phyloP scores from a whole-genome alignment of 176 grass and related monocot genomes.

The Chrysopogon serrulatus region DNA sequence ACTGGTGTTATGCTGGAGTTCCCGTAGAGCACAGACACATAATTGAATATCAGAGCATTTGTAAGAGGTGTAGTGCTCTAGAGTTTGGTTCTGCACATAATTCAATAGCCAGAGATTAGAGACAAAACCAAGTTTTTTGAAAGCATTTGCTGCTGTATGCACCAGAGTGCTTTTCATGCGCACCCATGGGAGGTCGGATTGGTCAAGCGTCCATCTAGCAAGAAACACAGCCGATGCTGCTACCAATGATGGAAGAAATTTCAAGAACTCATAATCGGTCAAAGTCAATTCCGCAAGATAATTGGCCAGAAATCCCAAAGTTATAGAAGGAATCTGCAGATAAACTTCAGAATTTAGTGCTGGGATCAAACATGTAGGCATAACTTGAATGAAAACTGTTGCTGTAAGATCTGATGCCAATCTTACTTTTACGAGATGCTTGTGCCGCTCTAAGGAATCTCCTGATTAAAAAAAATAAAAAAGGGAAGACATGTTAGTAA shows the following conservation, averaged over 20 bases:
- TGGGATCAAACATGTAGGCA: not conserved
- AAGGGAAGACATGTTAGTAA: not conserved
- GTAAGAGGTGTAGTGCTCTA: conserved; percentile 65
- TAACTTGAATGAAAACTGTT: not conserved
- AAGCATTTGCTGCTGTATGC: not conserved
- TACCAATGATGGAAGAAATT: conserved; percentile 64
- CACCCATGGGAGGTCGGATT: conserved; percentile 63
- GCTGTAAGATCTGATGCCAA: not conserved
- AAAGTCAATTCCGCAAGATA: conserved; percentile 73
- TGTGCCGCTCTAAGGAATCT: conserved; percentile 69
- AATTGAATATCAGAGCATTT: conserved; percentile 41
- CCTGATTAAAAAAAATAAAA: conserved; percentile 35
- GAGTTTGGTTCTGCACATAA: conserved; percentile 44
- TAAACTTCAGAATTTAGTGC: not conserved
- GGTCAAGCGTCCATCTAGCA: conserved; percentile 65
- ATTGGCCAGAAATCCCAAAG: conserved; percentile 56
- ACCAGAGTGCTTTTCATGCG: not conserved
- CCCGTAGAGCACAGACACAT: conserved; percentile 33
- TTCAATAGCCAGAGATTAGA: not conserved
- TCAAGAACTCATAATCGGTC: conserved; percentile 50
- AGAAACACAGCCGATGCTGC: conserved; percentile 66
- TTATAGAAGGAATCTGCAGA: conserved; percentile 28
- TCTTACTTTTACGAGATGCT: conserved; percentile 60
- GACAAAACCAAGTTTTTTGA: not conserved
- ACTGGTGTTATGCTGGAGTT: conserved; percentile 61